Conservation (phyloP, 495 filamentous ascomycete species). For the Corynascus novoguineensis region DNA sequence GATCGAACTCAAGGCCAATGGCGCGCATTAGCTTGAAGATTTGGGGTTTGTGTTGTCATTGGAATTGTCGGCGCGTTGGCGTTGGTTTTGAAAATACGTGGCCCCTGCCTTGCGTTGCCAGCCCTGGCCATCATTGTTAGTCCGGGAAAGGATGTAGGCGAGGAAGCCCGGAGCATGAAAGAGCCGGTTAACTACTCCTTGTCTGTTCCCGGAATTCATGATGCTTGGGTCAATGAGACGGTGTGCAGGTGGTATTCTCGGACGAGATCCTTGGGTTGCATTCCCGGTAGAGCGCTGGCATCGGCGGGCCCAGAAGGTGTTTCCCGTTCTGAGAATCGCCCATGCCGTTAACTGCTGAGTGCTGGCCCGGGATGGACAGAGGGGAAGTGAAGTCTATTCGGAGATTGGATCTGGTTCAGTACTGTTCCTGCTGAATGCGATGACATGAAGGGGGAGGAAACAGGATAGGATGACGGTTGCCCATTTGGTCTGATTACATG, state of each 20-base stretch:
- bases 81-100: neutral
- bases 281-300: neutral
- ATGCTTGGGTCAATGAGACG: neutral
- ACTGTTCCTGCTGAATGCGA: neutral
- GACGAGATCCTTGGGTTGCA: neutral
- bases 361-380: neutral
- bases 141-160: neutral
- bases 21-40: slow-evolving; percentile 4
- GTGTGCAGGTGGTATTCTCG: neutral
- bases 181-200: neutral
- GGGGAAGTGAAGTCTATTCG: neutral
- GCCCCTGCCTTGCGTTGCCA: neutral
- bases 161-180: neutral
- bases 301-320: neutral
- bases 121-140: neutral
- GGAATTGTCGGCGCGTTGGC: slow-evolving; percentile 3
- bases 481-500: neutral
- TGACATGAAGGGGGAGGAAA: neutral
- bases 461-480: neutral
- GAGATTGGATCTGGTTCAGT: neutral
- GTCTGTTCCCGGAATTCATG: neutral
- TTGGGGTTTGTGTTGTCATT: neutral
- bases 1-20: slow-evolving; percentile 6
- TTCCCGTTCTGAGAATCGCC: neutral
- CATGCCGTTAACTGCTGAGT: neutral